Evolutionary conservation across 2,329 filamentous ascomycete genomes (phyloP), one percentile per base, ranked within the genome.

Genomic region (Tolypocladium capitatum): DNA sequence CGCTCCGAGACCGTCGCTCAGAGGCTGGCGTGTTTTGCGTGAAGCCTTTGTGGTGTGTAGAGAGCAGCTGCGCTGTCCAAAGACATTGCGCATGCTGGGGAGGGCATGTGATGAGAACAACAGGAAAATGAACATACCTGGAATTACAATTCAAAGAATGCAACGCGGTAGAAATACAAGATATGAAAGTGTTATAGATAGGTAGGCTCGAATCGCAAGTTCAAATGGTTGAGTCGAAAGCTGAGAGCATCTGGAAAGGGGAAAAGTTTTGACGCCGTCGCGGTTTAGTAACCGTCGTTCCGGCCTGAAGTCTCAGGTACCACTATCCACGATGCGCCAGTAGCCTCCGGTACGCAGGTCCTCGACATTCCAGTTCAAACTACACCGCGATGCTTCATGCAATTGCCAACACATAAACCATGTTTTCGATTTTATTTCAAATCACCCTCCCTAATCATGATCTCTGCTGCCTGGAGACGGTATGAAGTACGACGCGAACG

Each of bases 221-320:
- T 18, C 24, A n/a, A 13, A 11, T 30, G 38, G 38, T 1, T 30
- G 38, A 41, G 24, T 42, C 38, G 38, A 42, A 30, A 42, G 16
- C 38, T 28, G 16, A 2, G 31, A 41, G 30, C 21, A 13, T 42
- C 21, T 32, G 36, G 33, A 49, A 60, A 52, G 51, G 53, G 51
- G 50, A 56, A 60, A 62, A 62, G 56, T 58, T 59, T 62, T 59
- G 55, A 52, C 49, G 51, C 49, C 46, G 24, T 18, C 9, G 24
- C 24, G 24, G 24, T 7, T 42, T 24, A 28, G 28, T 28, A 42
- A 9, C 49, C 42, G 48, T 48, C 13, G 28, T 60, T 56, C 52
- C 49, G 53, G 62, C 62, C 62, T 63, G 60, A 64, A 59, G 56
- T 62, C 55, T 65, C 58, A 64, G 60, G 62, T 61, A 57, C 52